These are phyloP conservation scores for Gaertneriomyces semiglobifer DNA, from an alignment of 192 early-diverging fungal genomes.

Conservation along the genomic window DNA sequence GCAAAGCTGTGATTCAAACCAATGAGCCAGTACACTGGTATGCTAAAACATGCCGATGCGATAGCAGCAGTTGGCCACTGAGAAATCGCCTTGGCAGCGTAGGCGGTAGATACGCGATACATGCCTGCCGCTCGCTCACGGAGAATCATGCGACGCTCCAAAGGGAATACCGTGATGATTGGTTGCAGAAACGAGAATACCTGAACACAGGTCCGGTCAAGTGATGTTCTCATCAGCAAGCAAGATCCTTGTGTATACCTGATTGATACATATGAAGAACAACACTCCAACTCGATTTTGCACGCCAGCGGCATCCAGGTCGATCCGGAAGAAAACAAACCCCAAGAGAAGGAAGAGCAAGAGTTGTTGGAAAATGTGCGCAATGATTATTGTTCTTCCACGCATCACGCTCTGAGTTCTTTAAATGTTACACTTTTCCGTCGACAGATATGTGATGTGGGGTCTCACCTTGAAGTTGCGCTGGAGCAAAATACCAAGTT, in stretches of 20 bases:
- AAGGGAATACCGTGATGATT: conserved; percentile 36
- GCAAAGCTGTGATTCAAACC: conserved; percentile 14
- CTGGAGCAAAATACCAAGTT: conserved; percentile 7
- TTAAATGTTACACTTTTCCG: conserved; percentile 5
- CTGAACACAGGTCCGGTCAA: neutral
- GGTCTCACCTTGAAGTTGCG: conserved; percentile 21
- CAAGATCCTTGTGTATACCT: neutral
- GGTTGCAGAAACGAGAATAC: conserved; percentile 49
- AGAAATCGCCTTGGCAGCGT: conserved; percentile 59
- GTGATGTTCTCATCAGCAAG: neutral
- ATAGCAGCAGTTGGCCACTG: conserved; percentile 38
- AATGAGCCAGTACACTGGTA: conserved; percentile 38
- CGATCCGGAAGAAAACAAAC: conserved; percentile 54
- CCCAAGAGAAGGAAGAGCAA: conserved; percentile 53
- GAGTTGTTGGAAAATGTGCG: conserved; percentile 20
- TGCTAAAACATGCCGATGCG: conserved; percentile 23
- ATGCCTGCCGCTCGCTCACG: conserved; percentile 64
- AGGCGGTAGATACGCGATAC: conserved; percentile 63
- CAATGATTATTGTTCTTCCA: conserved; percentile 11
- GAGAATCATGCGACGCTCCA: conserved; percentile 53
- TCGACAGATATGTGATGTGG: neutral
- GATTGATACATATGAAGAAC: conserved; percentile 61
- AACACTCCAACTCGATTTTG: conserved; percentile 60
- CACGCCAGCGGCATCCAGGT: conserved; percentile 47
- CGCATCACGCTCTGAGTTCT: conserved; percentile 14